Percentiles rank a stretch among this genome's conserved stretches.
Evolutionary conservation across 2,329 filamentous ascomycete genomes (phyloP).

Genomic region (Hypoxylon sp.): DNA sequence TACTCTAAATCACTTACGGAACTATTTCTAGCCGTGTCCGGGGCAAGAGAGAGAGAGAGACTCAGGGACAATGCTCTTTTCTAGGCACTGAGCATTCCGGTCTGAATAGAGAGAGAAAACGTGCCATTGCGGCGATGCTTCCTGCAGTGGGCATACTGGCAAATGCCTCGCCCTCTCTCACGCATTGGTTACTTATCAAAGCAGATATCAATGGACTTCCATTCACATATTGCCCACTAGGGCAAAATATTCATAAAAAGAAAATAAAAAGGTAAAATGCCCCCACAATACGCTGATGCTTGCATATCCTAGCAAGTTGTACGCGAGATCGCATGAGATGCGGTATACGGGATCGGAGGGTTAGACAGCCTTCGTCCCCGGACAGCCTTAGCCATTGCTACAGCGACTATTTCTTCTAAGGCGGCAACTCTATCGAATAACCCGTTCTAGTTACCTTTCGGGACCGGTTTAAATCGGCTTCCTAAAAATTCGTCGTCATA

Average conservation of each 20-base stretch:
- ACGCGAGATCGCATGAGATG: conserved; percentile 38
- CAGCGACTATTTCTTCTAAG: conserved; percentile 29
- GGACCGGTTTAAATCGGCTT: conserved; percentile 24
- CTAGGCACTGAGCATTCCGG: conserved; percentile 51
- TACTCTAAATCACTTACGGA: conserved; percentile 46
- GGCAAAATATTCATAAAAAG: conserved; percentile 41
- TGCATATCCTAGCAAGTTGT: conserved; percentile 30
- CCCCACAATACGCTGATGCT: conserved; percentile 30
- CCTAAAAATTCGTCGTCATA: conserved; percentile 28
- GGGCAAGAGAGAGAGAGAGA: conserved; percentile 34
- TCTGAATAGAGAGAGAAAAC: conserved; percentile 17
- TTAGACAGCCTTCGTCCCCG: conserved; percentile 38
- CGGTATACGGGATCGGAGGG: conserved; percentile 32
- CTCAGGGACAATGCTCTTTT: conserved; percentile 30
- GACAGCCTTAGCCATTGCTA: conserved; percentile 37
- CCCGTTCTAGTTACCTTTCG: conserved; percentile 13
- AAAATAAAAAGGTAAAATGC: conserved; percentile 27
- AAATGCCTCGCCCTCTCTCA: conserved; percentile 27
- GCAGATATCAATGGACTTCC: conserved; percentile 25
- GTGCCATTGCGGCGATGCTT: conserved; percentile 19
- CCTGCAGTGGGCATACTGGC: conserved; percentile 17
- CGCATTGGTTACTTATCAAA: conserved; percentile 11
- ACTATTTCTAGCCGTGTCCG: conserved; percentile 48
- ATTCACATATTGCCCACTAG: conserved; percentile 37
- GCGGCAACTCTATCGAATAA: conserved; percentile 20